phyloP scores from a whole-genome alignment of 305 asterid species.

The Fraxinus albicans region DNA sequence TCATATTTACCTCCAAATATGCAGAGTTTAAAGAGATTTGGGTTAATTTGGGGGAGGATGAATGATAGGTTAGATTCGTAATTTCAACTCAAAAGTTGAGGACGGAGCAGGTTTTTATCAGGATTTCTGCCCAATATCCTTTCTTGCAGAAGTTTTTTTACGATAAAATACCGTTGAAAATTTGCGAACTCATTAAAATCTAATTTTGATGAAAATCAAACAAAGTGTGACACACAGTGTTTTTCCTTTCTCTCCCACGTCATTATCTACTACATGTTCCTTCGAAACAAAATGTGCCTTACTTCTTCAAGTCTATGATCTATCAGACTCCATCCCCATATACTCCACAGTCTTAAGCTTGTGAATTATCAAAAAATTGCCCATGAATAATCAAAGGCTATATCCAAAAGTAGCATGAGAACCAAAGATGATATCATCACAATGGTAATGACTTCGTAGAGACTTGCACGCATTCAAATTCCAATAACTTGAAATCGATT shows the following conservation, averaged over 20 bases:
- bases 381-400: no score
- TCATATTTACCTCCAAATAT: no score
- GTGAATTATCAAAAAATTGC: neutral
- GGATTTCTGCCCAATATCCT: neutral
- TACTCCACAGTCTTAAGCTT: no score
- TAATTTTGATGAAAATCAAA: neutral
- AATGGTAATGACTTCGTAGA: neutral
- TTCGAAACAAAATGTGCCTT: neutral
- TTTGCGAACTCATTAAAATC: neutral
- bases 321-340: neutral
- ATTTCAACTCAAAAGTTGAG: neutral
- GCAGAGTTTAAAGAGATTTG: neutral
- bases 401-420: neutral
- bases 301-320: neutral
- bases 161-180: neutral
- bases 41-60: no score
- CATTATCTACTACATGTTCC: neutral
- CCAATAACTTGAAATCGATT: neutral
- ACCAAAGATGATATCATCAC: neutral
- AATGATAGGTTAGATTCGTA: neutral
- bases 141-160: neutral
- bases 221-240: neutral
- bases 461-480: neutral
- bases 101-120: neutral
- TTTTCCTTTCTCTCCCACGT: neutral